These are phyloP conservation scores for Orychophragmus violaceus DNA, from an alignment of 345 rosid genomes.

Conservation along the genomic window DNA sequence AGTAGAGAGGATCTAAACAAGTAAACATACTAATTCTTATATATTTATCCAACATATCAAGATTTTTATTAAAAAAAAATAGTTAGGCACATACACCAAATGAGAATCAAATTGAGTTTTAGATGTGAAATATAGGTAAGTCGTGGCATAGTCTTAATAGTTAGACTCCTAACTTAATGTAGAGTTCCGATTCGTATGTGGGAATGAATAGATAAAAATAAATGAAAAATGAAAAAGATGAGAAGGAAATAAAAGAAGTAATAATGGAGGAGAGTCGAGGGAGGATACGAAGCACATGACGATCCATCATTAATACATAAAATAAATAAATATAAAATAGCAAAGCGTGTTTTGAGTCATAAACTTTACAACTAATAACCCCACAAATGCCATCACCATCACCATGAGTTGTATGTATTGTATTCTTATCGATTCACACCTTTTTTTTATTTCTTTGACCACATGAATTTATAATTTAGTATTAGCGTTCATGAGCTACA, in stretches of 20 bases:
- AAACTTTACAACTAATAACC: conserved; percentile 40
- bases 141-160: conserved; percentile 6
- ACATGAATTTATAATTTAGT: not conserved
- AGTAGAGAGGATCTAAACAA: not conserved
- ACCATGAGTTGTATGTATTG: conserved; percentile 37
- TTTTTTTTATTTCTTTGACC: conserved; percentile 22
- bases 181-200: not conserved
- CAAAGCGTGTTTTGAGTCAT: conserved; percentile 38
- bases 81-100: no score
- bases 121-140: not conserved
- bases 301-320: conserved; percentile 28
- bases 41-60: not conserved
- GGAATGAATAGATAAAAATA: no score
- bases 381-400: conserved; percentile 31
- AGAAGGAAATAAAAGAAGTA: conserved; percentile 18
- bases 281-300: conserved; percentile 41
- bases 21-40: not conserved
- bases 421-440: conserved; percentile 27
- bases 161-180: no score
- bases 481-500: conserved; percentile 11
- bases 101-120: not conserved
- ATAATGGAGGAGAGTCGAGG: conserved; percentile 29
- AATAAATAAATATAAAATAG: conserved; percentile 5
- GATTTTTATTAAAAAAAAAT: not conserved
- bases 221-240: not conserved